These are phyloP conservation scores for Helianthus tuberosus DNA, from an alignment of 129 eudicot species.

Conservation along the genomic window DNA sequence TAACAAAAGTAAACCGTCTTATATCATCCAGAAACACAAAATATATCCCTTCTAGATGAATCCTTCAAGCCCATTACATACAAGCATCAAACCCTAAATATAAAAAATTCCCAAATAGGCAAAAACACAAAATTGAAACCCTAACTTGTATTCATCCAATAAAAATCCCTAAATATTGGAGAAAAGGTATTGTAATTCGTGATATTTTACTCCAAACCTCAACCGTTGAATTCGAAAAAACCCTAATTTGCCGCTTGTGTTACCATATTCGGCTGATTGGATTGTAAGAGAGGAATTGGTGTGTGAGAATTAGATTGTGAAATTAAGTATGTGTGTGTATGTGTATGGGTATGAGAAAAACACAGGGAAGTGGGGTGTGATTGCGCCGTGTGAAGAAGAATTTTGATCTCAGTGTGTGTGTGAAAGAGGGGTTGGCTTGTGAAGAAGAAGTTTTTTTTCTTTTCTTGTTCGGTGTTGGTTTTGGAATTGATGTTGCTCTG, in stretches of 20 bases:
- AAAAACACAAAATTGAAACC: conserved; percentile 25
- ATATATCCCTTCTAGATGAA: conserved; percentile 30
- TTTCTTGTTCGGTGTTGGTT: conserved; percentile 36
- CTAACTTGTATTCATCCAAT: conserved; percentile 32
- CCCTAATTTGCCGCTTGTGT: conserved; percentile 37
- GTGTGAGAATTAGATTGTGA: conserved; percentile 22
- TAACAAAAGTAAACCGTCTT: conserved; percentile 22
- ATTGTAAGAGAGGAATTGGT: conserved; percentile 22
- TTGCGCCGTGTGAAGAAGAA: conserved; percentile 38
- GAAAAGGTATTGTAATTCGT: conserved; percentile 15
- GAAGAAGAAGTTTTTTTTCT: conserved; percentile 14
- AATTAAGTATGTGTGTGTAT: conserved; percentile 7
- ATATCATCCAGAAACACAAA: conserved; percentile 25
- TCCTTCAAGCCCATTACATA: conserved; percentile 29
- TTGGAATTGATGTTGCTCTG: conserved; percentile 30
- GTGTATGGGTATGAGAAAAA: conserved; percentile 10
- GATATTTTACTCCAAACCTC: conserved; percentile 13
- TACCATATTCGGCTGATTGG: conserved; percentile 15
- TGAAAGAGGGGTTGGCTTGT: conserved; percentile 14
- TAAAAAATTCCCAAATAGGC: conserved; percentile 1
- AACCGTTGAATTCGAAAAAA: conserved; percentile 25
- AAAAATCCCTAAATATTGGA: conserved; percentile 4
- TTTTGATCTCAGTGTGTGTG: conserved; percentile 28
- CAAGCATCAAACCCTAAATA: conserved; percentile 48
- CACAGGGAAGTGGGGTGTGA: conserved; percentile 33